Base-by-base conservation (phyloP, 2,329 filamentous ascomycete genomes). In the Beauveria scarabaeidicola region DNA sequence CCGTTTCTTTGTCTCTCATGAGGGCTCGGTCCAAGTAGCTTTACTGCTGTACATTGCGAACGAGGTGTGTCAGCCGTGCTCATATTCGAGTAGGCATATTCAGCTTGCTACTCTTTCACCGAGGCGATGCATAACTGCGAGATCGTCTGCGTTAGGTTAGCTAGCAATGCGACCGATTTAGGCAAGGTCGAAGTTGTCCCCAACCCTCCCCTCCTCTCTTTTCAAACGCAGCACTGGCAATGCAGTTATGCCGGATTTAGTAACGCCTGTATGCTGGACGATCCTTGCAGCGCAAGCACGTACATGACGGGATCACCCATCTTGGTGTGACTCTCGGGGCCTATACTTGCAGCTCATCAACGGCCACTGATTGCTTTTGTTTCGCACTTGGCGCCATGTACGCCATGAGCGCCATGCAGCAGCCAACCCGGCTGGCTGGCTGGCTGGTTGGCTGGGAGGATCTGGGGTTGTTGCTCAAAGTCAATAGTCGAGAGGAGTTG, bases 121-220 rank as follows among this genome's bases (percentile, higher is more conserved):
- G 11, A 38, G 25, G 54, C 32, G 55, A 52, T 58, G 47, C 3
- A 25, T 13, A 13, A 32, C 29, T 58, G 55, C 55, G 47, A 44
- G 55, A 58, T 58, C 46, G 47, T 36, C 46, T 40, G 25, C 55
- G 38, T 38, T 44, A 46, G 23, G n/a, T 40, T 25, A 58, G 25
- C 54, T 27, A 19, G 48, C 36, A 44, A 52, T 43, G 36, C 19
- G 36, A 17, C 55, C 38, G 25, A 41, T 58, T 52, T 40, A 36
- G 47, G 55, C 13, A 51, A 58, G 23, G 47, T 17, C 13, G 29
- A 25, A 36, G 27, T 13, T 19, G 54, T 17, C 19, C 44, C 1
- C 13, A 27, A 5, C 2, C 11, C 17, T 15, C 32, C 44, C 29
- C 19, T 27, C 43, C n/a, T 46, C 25, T 36, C 5, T 36, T 36